Percentiles rank a stretch among this genome's conserved stretches.
phyloP scores from a whole-genome alignment of 371 early-diverging fungal species.

The Encephalitozoon hellem region DNA sequence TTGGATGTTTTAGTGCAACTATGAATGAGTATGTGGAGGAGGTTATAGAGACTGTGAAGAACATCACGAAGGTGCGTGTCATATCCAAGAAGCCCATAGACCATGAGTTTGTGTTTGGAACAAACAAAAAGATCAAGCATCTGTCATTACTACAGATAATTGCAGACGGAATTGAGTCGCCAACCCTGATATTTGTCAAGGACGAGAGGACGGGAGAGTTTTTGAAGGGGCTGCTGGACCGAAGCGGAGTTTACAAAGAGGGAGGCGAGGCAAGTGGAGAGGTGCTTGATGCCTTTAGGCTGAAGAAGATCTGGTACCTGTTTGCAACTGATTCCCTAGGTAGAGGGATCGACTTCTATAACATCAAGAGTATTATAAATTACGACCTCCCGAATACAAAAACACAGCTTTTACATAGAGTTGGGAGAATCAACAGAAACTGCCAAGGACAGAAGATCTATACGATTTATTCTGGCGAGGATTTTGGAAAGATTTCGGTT shows the following conservation, averaged over 20 bases:
- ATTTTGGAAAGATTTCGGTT: not conserved
- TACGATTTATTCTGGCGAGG: constrained; percentile 33
- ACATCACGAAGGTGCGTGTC: constrained; percentile 12
- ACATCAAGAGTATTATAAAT: constrained; percentile 42
- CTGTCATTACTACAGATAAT: constrained; percentile 5
- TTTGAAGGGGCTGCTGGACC: not conserved
- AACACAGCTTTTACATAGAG: constrained; percentile 47
- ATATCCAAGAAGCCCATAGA: not conserved
- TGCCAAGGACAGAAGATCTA: constrained; percentile 33
- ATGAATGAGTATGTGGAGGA: constrained; percentile 16
- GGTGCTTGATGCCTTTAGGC: constrained; percentile 1
- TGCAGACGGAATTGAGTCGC: constrained; percentile 14
- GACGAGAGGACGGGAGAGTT: not conserved
- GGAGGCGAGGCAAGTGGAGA: not conserved
- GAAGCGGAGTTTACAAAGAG: constrained; percentile 3
- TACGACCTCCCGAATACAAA: constrained; percentile 46
- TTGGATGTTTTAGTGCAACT: constrained; percentile 15
- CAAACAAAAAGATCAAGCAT: constrained; percentile 12
- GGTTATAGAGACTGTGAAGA: not conserved
- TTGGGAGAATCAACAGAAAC: constrained; percentile 52
- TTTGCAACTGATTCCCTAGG: constrained; percentile 47
- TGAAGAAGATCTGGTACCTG: constrained; percentile 35
- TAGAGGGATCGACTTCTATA: constrained; percentile 49
- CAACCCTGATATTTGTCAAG: constrained; percentile 26
- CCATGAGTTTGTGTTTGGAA: constrained; percentile 33